phyloP scores from a whole-genome alignment of 345 rosid species.

The Psidium guajava region DNA sequence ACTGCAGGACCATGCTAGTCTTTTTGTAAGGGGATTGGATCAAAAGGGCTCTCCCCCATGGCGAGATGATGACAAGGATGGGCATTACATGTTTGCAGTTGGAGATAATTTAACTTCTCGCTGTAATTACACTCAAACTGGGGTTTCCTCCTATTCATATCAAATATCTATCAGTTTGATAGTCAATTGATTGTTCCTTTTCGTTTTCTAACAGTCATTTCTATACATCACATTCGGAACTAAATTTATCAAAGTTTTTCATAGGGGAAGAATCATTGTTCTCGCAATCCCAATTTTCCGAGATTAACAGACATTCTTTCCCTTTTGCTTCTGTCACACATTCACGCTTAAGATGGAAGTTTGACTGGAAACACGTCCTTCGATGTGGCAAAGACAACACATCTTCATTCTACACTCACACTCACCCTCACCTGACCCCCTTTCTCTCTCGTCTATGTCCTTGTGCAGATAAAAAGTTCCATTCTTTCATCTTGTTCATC shows the following conservation, averaged over 20 bases:
- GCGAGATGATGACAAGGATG: constrained; percentile 74
- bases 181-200: neutral
- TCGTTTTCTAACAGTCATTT: neutral
- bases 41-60: constrained; percentile 53
- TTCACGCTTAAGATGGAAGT: neutral
- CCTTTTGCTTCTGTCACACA: neutral
- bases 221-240: neutral
- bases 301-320: neutral
- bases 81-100: constrained; percentile 56
- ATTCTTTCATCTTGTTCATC: neutral
- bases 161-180: neutral
- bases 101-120: constrained; percentile 69
- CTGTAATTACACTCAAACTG: constrained; percentile 49
- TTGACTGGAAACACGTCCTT: neutral
- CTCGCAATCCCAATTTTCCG: neutral
- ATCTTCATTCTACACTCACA: neutral
- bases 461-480: neutral
- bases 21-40: constrained; percentile 45
- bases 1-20: constrained; percentile 28
- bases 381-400: neutral
- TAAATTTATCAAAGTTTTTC: neutral
- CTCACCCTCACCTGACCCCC: neutral
- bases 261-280: neutral
- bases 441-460: neutral
- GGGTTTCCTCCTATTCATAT: constrained; percentile 3